Conservation (phyloP, 805 yeast genomes). For the Ogataea siamensis region DNA sequence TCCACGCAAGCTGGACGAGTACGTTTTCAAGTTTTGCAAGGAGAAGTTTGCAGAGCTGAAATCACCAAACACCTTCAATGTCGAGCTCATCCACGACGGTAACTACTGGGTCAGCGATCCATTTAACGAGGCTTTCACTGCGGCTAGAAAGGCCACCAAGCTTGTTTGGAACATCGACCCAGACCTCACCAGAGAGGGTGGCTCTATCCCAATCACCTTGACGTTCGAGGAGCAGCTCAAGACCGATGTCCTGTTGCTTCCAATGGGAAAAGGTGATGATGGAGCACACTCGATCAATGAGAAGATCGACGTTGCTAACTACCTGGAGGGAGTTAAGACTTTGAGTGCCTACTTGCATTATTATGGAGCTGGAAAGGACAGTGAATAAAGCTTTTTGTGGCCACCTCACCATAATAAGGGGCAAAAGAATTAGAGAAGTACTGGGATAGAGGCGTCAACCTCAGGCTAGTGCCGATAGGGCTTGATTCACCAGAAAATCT, state of each 20-base stretch:
- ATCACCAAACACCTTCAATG: slow-evolving; percentile 72
- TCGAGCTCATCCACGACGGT: slow-evolving; percentile 89
- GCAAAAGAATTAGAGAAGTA: no score
- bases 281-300: slow-evolving; percentile 99
- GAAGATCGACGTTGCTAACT: slow-evolving; percentile 84
- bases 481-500: no score
- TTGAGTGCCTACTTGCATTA: slow-evolving; percentile 92
- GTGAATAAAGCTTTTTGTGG: slow-evolving; percentile 7
- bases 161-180: slow-evolving; percentile 94
- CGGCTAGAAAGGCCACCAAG: slow-evolving; percentile 92
- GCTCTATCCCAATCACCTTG: slow-evolving; percentile 95
- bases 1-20: slow-evolving; percentile 69
- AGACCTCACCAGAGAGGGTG: slow-evolving; percentile 98
- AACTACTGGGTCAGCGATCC: slow-evolving; percentile 96
- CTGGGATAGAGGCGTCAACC: no score
- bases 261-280: slow-evolving; percentile 99
- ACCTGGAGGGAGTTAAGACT: slow-evolving; percentile 90
- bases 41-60: slow-evolving; percentile 61
- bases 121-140: slow-evolving; percentile 85
- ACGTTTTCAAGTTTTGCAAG: slow-evolving; percentile 70
- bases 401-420: no score
- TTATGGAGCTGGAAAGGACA: slow-evolving; percentile 42
- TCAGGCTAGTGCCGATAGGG: no score
- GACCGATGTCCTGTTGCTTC: slow-evolving; percentile 83
- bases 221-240: slow-evolving; percentile 87